Evolutionary conservation across 331 rosid species (phyloP), one percentile per base, ranked within the genome.

Genomic region (Saraca asoca): DNA sequence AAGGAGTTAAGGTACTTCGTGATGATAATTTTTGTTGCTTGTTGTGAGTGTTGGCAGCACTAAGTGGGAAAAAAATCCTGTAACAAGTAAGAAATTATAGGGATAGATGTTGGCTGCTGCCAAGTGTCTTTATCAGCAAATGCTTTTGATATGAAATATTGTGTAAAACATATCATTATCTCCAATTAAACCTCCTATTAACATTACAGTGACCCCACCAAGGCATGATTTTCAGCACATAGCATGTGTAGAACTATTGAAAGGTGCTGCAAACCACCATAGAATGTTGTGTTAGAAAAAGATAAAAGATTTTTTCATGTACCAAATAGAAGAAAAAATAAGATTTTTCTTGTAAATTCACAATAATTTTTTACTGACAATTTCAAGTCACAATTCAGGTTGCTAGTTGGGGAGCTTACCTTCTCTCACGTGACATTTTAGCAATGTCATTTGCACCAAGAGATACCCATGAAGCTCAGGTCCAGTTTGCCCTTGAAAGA

Each of bases 321-420:
- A 0, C 5, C 7, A 6, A 37, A 9, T 37, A 56, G 37, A 41
- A n/a, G 45, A n/a, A 6, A 19, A 17, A 16, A 52, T 11, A 14
- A 53, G 19, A 7, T 33, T 12, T 33, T 34, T 52, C 1, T 20
- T 68, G 6, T 55, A 31, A 1, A 34, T 56, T 14, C 7, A n/a
- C 19, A n/a, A 39, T 59, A 0, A 1, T 16, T 56, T 61, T 44
- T 3, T 2, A 31, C 37, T 64, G 19, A 79, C 19, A 73, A 12
- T 66, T 57, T 50, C 5, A 51, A 64, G 42, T 39, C 12, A 13
- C 57, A 38, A 70, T 18, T 53, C 57, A 94, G 99, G 99, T 94
- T 44, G 99, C 99, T 7, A 94, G 99, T 75, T 94, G 89, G 87
- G 99, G 99, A 45, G 97, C 89, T 8, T 88, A 90, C 74, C 91